Evolutionary conservation across 345 rosid species (phyloP).

Genomic region (Hevea brasiliensis): DNA sequence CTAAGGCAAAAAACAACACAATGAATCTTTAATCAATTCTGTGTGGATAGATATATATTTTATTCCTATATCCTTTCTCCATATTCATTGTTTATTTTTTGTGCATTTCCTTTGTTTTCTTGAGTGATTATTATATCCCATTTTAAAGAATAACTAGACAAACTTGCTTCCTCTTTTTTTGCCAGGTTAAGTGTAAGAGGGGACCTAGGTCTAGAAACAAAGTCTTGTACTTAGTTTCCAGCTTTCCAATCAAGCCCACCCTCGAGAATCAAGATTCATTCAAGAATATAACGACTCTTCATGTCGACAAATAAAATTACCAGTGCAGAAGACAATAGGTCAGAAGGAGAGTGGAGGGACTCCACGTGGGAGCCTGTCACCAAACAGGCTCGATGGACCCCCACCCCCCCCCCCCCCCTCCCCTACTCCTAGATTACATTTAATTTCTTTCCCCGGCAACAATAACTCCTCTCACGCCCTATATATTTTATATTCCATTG

Average conservation of each 20-base stretch:
- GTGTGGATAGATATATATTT: neutral
- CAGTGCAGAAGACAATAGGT: neutral
- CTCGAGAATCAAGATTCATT: too few relatives aligned
- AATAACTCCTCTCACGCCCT: neutral
- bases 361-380: neutral
- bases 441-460: neutral
- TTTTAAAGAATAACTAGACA: too few relatives aligned
- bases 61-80: constrained; percentile 5
- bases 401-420: neutral
- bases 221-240: too few relatives aligned
- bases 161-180: too few relatives aligned
- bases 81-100: neutral
- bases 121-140: too few relatives aligned
- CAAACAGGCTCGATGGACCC: too few relatives aligned
- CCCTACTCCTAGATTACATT: neutral
- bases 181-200: neutral
- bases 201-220: neutral
- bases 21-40: neutral
- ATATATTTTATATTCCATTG: too few relatives aligned
- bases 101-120: too few relatives aligned
- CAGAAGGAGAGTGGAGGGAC: neutral
- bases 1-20: neutral
- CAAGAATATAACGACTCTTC: neutral
- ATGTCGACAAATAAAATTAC: neutral
- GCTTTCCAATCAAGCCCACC: neutral